A percentile compares a stretch with the other conserved stretches of the same genome.
phyloP scores from a whole-genome alignment of 2,329 filamentous ascomycete species.

The Thielaviopsis euricoi region DNA sequence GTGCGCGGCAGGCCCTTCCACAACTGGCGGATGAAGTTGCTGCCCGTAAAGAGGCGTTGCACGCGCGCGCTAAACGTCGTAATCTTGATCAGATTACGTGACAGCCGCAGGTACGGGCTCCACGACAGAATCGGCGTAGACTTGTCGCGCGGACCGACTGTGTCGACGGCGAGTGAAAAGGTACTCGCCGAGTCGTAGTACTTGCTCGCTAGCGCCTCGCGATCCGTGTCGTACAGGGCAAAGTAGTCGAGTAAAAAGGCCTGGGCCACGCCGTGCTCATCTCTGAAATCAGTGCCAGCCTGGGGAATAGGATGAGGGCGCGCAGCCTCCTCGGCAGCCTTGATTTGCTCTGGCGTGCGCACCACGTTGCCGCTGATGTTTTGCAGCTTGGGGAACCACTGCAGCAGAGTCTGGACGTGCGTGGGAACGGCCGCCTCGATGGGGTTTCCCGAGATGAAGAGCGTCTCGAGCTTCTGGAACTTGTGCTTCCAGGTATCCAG shows the following conservation, averaged over 20 bases:
- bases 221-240: constrained; percentile 54
- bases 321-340: constrained; percentile 32
- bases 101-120: constrained; percentile 60
- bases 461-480: constrained; percentile 62
- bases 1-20: constrained; percentile 60
- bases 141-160: constrained; percentile 32
- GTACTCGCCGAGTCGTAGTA: constrained; percentile 63
- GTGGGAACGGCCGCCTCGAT: constrained; percentile 43
- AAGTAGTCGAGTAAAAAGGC: constrained; percentile 64
- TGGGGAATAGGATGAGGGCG: constrained; percentile 43
- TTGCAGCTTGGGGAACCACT: constrained; percentile 70
- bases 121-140: constrained; percentile 37
- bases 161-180: constrained; percentile 63
- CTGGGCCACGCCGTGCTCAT: constrained; percentile 58
- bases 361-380: constrained; percentile 61
- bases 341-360: constrained; percentile 54
- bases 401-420: constrained; percentile 51
- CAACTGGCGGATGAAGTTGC: constrained; percentile 44
- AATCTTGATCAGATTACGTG: constrained; percentile 61
- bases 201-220: constrained; percentile 40
- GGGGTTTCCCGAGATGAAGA: constrained; percentile 65
- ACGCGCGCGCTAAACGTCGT: constrained; percentile 41
- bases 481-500: constrained; percentile 64
- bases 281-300: constrained; percentile 52
- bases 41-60: constrained; percentile 49